Base-by-base conservation (phyloP, 2,329 filamentous ascomycete genomes). In the Hymenotorrendiella dingleyae region DNA sequence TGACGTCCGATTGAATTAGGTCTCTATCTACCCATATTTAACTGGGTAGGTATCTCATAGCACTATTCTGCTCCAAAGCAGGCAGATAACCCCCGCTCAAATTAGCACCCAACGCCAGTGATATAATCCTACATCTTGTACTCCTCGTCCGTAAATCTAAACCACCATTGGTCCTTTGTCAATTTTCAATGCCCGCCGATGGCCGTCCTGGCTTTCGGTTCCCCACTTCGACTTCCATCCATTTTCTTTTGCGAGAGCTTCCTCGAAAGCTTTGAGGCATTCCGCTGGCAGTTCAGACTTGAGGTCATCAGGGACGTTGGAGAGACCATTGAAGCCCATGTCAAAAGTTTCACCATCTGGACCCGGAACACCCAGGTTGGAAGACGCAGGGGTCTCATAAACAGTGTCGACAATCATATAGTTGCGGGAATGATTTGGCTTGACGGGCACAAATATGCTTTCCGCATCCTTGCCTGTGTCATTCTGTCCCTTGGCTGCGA, bases 181-280 rank as follows among this genome's bases (percentile, higher is more conserved):
- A 47, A 83, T 80, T 29, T 73, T 60, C 1, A 77, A 78, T 36
- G 67, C 60, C 36, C 70, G 65, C 41, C 78, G 68, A 28, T 70
- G 68, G 46, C 65, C 69, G 45, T 78, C 76, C 8, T 72, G 64
- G 26, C 63, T 70, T 65, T 96, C 90, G 4, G 76, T 72, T 12
- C 76, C 76, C 87, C 89, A 95, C 49, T 73, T 74, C 23, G 65
- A 69, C 62, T 86, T 86, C 86, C 89, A 97, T 41, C 74, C 66
- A 47, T 66, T 63, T 63, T 95, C 86, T 42, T 74, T 71, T 9
- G 67, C 66, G 39, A 80, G 68, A 3, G 86, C 82, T 40, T 75
- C 69, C 38, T 88, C 71, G 49, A 95, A 89, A 0, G 86, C 84
- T 27, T 71, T 67, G 27, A 84, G 76, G 62, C 87, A 93, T 49